phyloP scores from a whole-genome alignment of 768 basidiomycete genomes.

The Termitomyces sp. region DNA sequence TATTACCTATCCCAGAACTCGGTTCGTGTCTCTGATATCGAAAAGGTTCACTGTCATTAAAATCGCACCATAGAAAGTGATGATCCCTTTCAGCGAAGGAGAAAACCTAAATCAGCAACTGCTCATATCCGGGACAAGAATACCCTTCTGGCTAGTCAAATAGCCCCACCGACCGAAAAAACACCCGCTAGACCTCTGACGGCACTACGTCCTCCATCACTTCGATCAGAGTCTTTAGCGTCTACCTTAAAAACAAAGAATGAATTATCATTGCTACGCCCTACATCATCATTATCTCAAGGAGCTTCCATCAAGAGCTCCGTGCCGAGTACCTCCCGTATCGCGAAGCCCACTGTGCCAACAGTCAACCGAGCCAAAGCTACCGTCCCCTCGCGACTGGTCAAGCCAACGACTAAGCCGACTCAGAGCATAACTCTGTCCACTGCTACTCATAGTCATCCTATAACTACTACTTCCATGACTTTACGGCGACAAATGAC shows the following conservation, averaged over 20 bases:
- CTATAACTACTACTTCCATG: not conserved
- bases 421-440: not conserved
- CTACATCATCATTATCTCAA: not conserved
- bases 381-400: not conserved
- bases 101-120: not conserved
- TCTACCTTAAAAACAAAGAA: not conserved
- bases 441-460: conserved; percentile 2
- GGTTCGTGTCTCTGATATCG: conserved; percentile 14
- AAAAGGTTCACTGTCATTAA: not conserved
- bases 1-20: conserved; percentile 22
- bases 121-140: not conserved
- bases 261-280: not conserved
- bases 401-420: not conserved
- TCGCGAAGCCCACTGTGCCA: not conserved
- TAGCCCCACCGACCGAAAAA: not conserved
- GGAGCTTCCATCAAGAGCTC: not conserved
- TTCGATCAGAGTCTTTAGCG: not conserved
- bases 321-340: not conserved
- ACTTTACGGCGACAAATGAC: conserved; percentile 7
- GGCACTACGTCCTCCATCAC: not conserved
- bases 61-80: conserved; percentile 16
- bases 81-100: conserved; percentile 22
- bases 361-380: not conserved
- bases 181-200: not conserved
- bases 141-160: not conserved